Base-by-base conservation (phyloP, 371 early-diverging fungal genomes). In the Mucor piriformis region DNA sequence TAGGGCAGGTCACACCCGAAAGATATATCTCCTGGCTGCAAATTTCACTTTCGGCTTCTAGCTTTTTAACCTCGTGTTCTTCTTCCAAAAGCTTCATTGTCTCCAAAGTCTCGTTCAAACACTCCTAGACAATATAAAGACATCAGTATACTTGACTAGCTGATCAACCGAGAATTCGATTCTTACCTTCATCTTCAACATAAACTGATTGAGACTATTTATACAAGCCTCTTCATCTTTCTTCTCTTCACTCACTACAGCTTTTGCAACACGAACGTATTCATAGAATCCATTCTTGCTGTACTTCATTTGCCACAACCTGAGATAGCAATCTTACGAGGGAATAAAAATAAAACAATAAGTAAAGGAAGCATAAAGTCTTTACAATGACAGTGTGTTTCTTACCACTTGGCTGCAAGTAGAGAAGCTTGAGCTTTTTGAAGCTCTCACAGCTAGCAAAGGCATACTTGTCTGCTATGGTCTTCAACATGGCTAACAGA, bases 401-500 rank as follows among this genome's bases (percentile, higher is more conserved):
- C 49, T 16, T 49, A 32, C 49, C 29, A 11, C 49, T 49, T 16
- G 49, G 49, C 49, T 49, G 33, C 8, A 33, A 12, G n/a, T 32
- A 27, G 24, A 50, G 38, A 1, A 50, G 29, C 49, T 40, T 49
- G 29, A 50, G 27, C 29, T 50, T 27, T 50, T 12, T 38, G 40
- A 57, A 57, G 15, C 20, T 25, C 27, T 25, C 24, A 57, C 58
- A 21, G 49, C n/a, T n/a, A n/a, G n/a, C n/a, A n/a, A n/a, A 38
- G 2, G 24, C 58, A 49, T 49, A 11, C 29, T 16, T 50, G 32
- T 49, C 38, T 13, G 58, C 42, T 40, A 38, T 12, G 16, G 58
- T 49, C 27, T 34, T 34, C 5, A 34, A 5, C 43, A 33, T 23
- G 20, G 79, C 50, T 20, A 67, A 69, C 3, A 74, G 67, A 40